These are phyloP conservation scores for Acer yangbiense DNA, from an alignment of 345 rosid species.

Conservation along the genomic window DNA sequence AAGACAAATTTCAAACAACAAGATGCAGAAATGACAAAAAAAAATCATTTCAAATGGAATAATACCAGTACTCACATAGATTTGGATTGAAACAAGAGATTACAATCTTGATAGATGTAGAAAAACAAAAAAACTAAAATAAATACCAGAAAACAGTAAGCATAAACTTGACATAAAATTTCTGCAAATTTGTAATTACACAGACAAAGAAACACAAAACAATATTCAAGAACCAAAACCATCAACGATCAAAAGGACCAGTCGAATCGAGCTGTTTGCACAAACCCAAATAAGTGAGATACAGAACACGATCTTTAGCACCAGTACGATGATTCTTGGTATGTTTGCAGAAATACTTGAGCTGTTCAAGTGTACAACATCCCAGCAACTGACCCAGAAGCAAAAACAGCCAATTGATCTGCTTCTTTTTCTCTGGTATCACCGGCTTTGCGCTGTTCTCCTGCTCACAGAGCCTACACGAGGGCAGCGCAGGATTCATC, in stretches of 20 bases:
- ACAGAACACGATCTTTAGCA: slow-evolving; percentile 82
- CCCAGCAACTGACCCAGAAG: slow-evolving; percentile 75
- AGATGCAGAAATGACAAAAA: too few species aligned
- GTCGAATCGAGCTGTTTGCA: slow-evolving; percentile 71
- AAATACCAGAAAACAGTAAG: neutral
- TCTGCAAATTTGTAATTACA: neutral
- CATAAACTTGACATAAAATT: neutral
- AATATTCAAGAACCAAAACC: neutral
- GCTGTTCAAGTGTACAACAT: slow-evolving; percentile 64
- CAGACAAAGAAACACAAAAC: too few species aligned
- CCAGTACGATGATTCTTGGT: slow-evolving; percentile 74
- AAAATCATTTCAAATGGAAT: too few species aligned
- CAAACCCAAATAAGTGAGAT: slow-evolving; percentile 58
- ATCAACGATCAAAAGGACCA: slow-evolving; percentile 41
- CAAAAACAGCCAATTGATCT: slow-evolving; percentile 87
- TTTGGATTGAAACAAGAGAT: neutral
- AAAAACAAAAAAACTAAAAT: neutral
- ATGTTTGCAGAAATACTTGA: slow-evolving; percentile 90
- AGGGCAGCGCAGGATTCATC: slow-evolving; percentile 48
- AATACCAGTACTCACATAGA: neutral
- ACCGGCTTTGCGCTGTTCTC: slow-evolving; percentile 63
- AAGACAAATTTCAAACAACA: too few species aligned
- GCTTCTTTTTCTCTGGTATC: slow-evolving; percentile 45
- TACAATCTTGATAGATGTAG: neutral
- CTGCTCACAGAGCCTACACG: slow-evolving; percentile 53